Percentiles rank a stretch among this genome's conserved stretches.
Conservation (phyloP, 768 basidiomycete genomes). For the Leccinum sublutescens region DNA sequence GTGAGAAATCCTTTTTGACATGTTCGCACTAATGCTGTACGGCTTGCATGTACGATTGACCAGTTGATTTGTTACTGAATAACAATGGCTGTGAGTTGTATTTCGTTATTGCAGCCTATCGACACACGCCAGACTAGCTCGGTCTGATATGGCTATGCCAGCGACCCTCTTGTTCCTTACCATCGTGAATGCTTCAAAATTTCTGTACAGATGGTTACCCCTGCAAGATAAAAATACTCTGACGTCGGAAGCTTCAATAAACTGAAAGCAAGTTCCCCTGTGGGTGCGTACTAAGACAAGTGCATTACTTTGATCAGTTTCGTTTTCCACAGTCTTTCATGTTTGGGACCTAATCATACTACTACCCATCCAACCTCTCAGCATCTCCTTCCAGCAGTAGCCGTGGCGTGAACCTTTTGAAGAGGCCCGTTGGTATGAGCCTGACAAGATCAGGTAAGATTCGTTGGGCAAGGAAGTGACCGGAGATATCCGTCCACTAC, state of each 20-base stretch:
- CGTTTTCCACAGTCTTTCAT: background rate
- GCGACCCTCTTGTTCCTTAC: background rate
- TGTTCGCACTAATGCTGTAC: background rate
- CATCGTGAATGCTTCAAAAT: background rate
- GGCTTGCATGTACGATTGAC: background rate
- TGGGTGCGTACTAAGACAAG: background rate
- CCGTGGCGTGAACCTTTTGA: background rate
- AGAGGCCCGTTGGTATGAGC: conserved; percentile 10
- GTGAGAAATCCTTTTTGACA: background rate
- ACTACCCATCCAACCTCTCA: conserved; percentile 10
- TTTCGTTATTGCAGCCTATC: background rate
- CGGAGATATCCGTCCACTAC: background rate
- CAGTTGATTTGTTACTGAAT: background rate
- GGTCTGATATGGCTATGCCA: background rate
- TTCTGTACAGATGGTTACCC: background rate
- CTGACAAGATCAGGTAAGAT: conserved; percentile 14
- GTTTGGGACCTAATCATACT: conserved; percentile 1
- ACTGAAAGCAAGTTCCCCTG: background rate
- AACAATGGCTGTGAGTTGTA: background rate
- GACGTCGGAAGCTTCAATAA: background rate
- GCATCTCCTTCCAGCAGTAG: conserved; percentile 18
- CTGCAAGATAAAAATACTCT: background rate
- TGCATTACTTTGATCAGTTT: background rate
- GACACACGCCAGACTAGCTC: background rate
- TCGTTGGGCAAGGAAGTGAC: conserved; percentile 20